Evolutionary conservation across 2,329 filamentous ascomycete genomes (phyloP).

Genomic region (Pestalotiopsis sp.): DNA sequence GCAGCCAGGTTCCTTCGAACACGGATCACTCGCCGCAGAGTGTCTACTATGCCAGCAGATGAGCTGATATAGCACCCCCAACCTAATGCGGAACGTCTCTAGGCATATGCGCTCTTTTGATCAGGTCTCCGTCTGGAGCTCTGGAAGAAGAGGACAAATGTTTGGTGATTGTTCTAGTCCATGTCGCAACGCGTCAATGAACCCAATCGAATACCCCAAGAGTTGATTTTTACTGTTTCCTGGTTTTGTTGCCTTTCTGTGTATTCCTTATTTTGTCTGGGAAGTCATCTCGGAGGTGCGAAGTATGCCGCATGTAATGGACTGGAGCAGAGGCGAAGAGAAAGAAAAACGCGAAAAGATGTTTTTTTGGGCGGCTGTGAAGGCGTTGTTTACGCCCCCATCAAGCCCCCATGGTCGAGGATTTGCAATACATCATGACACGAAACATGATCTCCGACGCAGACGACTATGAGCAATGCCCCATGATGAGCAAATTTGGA

Average conservation of each 20-base stretch:
- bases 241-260: not conserved
- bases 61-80: constrained; percentile 4
- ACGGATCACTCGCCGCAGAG: constrained; percentile 26
- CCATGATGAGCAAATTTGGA: not conserved
- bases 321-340: not conserved
- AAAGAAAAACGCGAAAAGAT: not conserved
- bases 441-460: constrained; percentile 13
- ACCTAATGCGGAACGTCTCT: not conserved
- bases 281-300: not conserved
- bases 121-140: not conserved
- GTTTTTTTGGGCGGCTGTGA: not conserved
- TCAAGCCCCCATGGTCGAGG: not conserved
- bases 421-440: constrained; percentile 13
- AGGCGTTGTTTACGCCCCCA: not conserved
- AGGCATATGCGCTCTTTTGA: not conserved
- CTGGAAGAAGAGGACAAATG: not conserved
- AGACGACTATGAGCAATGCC: not conserved
- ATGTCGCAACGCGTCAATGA: not conserved
- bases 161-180: not conserved
- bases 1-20: constrained; percentile 21
- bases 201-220: not conserved
- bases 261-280: not conserved
- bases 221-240: not conserved
- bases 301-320: not conserved
- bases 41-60: constrained; percentile 37